These are phyloP conservation scores for Ascochyta koolunga DNA, from an alignment of 2,329 filamentous ascomycete genomes.

Conservation along the genomic window DNA sequence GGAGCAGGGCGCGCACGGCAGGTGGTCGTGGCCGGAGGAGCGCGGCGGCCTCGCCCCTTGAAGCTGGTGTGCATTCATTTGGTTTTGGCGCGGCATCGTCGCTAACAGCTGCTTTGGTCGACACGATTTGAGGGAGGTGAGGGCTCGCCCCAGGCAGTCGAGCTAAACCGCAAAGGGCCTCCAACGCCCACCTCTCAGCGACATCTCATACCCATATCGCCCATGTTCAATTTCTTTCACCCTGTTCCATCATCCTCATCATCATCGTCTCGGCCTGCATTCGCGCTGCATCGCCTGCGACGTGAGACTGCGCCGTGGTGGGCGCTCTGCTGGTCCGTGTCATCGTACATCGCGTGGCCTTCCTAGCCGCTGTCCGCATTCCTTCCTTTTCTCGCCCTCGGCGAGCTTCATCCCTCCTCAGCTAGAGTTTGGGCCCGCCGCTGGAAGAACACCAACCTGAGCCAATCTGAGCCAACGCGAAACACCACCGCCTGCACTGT, in stretches of 20 bases:
- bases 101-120: conserved; percentile 11
- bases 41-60: conserved; percentile 11
- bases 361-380: conserved; percentile 15
- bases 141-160: not conserved
- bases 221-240: too few species aligned
- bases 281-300: not conserved
- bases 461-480: too few species aligned
- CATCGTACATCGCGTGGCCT: conserved; percentile 11
- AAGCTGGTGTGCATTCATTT: conserved; percentile 11
- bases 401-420: conserved; percentile 9
- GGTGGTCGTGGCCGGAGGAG: conserved; percentile 12
- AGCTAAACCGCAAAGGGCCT: conserved; percentile 6
- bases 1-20: conserved; percentile 3
- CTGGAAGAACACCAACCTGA: conserved; percentile 6
- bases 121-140: conserved; percentile 3
- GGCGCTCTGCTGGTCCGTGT: conserved; percentile 17
- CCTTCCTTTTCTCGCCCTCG: conserved; percentile 5
- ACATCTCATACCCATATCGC: not conserved
- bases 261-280: not conserved
- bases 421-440: conserved; percentile 10
- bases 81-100: conserved; percentile 12
- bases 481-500: not conserved
- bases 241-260: too few species aligned
- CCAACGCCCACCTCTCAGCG: not conserved
- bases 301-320: conserved; percentile 4